These are phyloP conservation scores for Hysterangium stoloniferum DNA, from an alignment of 768 basidiomycete species.

Conservation along the genomic window DNA sequence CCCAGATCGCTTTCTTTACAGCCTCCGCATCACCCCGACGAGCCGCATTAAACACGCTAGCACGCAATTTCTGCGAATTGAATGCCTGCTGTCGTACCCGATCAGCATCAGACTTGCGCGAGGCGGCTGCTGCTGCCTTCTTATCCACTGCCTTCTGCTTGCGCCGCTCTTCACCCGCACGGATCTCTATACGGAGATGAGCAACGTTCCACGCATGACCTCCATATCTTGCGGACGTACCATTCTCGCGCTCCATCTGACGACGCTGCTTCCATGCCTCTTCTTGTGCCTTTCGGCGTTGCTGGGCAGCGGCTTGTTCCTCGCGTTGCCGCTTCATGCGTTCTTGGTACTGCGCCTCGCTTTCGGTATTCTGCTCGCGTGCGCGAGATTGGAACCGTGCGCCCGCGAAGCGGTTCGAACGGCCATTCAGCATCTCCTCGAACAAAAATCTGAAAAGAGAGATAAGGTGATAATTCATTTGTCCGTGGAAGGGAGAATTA, in stretches of 20 bases:
- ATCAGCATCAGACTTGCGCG: conserved; percentile 43
- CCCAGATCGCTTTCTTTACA: conserved; percentile 63
- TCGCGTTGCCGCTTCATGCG: conserved; percentile 43
- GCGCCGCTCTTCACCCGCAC: conserved; percentile 50
- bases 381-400: conserved; percentile 15
- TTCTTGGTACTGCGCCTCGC: conserved; percentile 42
- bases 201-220: neutral
- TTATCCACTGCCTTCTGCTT: conserved; percentile 46
- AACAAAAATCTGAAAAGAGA: conserved; percentile 36
- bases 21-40: conserved; percentile 41
- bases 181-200: conserved; percentile 31
- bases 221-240: conserved; percentile 24
- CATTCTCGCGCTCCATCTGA: conserved; percentile 39
- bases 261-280: conserved; percentile 25
- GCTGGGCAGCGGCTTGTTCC: conserved; percentile 47
- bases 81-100: conserved; percentile 39
- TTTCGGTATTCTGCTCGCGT: conserved; percentile 27
- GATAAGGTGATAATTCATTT: conserved; percentile 9
- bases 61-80: conserved; percentile 48
- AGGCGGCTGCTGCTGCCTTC: conserved; percentile 45
- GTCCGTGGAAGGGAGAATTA: neutral
- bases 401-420: conserved; percentile 22
- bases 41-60: conserved; percentile 58
- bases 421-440: conserved; percentile 36
- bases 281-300: conserved; percentile 40